Percentiles rank a stretch among this genome's conserved stretches.
Conservation (phyloP, 176 grass and related monocot genomes). For the Aegilops sharonensis region DNA sequence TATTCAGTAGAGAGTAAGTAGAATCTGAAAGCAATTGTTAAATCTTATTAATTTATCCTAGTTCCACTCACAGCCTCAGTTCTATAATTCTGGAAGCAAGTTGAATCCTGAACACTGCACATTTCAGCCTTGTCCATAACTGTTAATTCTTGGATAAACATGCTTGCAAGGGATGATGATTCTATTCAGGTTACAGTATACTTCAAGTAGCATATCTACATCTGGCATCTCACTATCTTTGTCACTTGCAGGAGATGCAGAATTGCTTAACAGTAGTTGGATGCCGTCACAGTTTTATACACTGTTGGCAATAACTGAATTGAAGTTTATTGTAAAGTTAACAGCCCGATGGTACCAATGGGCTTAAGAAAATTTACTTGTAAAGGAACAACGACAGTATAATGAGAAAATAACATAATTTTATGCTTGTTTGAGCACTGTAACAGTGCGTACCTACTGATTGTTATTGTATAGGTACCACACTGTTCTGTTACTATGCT, state of each 20-base stretch:
- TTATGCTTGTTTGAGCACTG: background rate
- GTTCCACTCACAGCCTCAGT: no score
- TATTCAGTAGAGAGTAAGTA: no score
- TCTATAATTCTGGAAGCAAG: no score
- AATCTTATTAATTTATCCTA: no score
- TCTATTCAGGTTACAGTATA: conserved; percentile 6
- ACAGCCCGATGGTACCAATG: background rate
- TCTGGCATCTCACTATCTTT: conserved; percentile 10
- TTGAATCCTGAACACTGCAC: no score
- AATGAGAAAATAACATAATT: background rate
- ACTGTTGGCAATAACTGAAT: background rate
- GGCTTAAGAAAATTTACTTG: background rate
- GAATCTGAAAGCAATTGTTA: no score
- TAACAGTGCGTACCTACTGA: background rate
- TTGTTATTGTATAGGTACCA: background rate
- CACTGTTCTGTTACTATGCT: no score
- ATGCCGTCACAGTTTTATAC: conserved; percentile 9
- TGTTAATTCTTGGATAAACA: conserved; percentile 1
- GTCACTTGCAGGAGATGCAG: conserved; percentile 28
- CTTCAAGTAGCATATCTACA: background rate
- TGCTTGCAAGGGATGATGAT: background rate
- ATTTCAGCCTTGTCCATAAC: no score
- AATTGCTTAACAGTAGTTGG: conserved; percentile 9
- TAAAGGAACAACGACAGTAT: background rate
- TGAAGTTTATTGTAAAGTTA: conserved; percentile 4